These are phyloP conservation scores for Phytopythium aichiense DNA, from an alignment of 352 stramenopile species.

Conservation along the genomic window DNA sequence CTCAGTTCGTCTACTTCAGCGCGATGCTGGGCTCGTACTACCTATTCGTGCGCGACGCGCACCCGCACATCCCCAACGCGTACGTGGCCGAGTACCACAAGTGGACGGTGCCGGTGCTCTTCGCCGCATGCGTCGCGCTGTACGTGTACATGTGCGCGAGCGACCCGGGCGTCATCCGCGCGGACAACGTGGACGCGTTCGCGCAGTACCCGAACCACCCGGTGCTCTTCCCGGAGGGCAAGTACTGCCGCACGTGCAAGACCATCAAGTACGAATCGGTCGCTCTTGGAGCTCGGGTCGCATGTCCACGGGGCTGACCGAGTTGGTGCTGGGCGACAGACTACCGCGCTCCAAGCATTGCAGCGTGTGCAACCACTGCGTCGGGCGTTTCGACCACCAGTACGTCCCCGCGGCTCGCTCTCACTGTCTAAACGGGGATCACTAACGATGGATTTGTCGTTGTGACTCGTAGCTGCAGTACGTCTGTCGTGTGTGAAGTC, in stretches of 20 bases:
- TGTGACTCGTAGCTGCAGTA: constrained; percentile 7
- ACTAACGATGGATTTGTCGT: constrained; percentile 1
- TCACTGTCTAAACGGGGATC: constrained; percentile 1
- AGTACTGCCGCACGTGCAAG: constrained; percentile 86
- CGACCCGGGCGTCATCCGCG: constrained; percentile 73
- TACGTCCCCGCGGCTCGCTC: constrained; percentile 26
- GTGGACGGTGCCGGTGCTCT: constrained; percentile 50
- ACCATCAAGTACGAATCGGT: constrained; percentile 59
- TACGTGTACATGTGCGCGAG: constrained; percentile 68
- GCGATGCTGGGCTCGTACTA: constrained; percentile 69
- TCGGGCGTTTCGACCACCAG: constrained; percentile 89
- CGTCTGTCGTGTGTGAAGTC: background rate
- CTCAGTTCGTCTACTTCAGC: constrained; percentile 75
- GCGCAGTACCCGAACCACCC: constrained; percentile 70
- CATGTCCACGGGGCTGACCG: no score
- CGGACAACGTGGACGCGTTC: constrained; percentile 43
- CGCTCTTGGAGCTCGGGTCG: no score
- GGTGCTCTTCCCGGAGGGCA: constrained; percentile 74
- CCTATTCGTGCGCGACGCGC: constrained; percentile 63
- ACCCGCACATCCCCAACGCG: constrained; percentile 54
- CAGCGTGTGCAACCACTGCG: constrained; percentile 82
- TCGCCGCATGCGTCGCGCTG: constrained; percentile 45
- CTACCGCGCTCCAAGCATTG: constrained; percentile 89
- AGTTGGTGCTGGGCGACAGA: constrained; percentile 13
- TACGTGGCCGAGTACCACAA: constrained; percentile 64